Evolutionary conservation across 2,329 filamentous ascomycete genomes (phyloP).

Genomic region (Ophiostoma pallidulum): DNA sequence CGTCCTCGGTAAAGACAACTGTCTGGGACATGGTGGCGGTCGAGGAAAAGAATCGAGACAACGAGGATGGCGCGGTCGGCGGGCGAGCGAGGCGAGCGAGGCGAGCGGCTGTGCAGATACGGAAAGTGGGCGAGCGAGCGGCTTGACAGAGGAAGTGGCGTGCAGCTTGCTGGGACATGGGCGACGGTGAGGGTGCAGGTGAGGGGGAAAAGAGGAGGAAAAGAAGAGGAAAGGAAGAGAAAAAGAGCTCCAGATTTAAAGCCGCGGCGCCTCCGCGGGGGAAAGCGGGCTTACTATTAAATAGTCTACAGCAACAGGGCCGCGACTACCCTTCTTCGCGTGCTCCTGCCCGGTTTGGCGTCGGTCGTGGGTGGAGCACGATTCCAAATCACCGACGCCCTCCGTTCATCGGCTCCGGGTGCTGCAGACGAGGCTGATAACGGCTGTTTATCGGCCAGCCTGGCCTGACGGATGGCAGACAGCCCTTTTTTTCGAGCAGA

Average conservation of each 20-base stretch:
- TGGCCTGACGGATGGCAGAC: no score
- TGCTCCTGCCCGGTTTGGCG: slow-evolving; percentile 2
- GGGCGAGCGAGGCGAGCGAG: no score
- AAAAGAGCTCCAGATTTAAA: no score
- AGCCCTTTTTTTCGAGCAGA: no score
- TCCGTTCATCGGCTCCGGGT: slow-evolving; percentile 1
- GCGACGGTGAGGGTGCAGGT: background rate
- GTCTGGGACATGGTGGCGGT: slow-evolving; percentile 34
- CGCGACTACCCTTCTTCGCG: background rate
- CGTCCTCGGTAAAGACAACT: slow-evolving; percentile 48
- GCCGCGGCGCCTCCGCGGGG: background rate
- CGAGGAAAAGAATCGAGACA: background rate
- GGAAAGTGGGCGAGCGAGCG: slow-evolving; percentile 4
- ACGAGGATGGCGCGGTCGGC: background rate
- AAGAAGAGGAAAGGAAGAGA: background rate
- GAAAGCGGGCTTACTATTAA: slow-evolving; percentile 3
- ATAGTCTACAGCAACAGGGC: background rate
- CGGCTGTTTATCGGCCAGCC: no score
- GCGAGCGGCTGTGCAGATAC: no score
- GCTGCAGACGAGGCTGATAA: no score
- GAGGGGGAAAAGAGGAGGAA: background rate
- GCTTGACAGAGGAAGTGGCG: slow-evolving; percentile 8
- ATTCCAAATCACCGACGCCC: background rate
- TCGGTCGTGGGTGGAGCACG: background rate
- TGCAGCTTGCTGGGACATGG: slow-evolving; percentile 9